Base-by-base conservation (phyloP, 1,284 basidiomycete genomes). In the Meira miltonrushii region DNA sequence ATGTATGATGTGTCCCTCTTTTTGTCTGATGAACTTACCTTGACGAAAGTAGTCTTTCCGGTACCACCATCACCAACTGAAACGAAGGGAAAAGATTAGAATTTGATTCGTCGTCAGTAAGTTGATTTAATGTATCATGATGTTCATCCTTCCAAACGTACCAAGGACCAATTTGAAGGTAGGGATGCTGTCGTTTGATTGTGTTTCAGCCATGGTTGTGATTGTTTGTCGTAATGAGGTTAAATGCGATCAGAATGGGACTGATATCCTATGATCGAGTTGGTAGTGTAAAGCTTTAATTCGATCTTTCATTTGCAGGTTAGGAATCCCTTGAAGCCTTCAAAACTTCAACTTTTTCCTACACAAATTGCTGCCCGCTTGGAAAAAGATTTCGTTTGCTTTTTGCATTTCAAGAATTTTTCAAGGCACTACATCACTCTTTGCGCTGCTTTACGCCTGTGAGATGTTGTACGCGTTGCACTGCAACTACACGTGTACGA, bases 161-260 rank as follows among this genome's bases (percentile, higher is more conserved):
- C 90, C 90, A 72, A 95, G 90, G 67, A 98, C 94, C 80, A 99
- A 90, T 84, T 99, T 98, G 86, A 98, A 99, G 65, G 92, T 92
- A 55, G 95, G 92, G 71, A 92, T 83, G 66, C 81, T 54, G 44
- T 67, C 33, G 19, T 38, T 53, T 6, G 61, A 39, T 21, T 50
- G 54, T 13, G 60, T 55, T 37, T 65, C 66, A n/a, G 67, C 40
- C 66, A 68, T 68, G 33, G 8, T 65, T 43, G 40, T 19, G 10
- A 43, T 43, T 43, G 13, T 43, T 43, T 43, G 19, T 10, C 10
- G 39, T n/a, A 40, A n/a, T 15, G 19, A 15, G 19, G 40, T 15
- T 15, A 43, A 15, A 43, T 43, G 11, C 13, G 19, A 19, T 43
- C 40, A 43, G 10, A 15, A 11, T 19, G 40, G 6, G 10, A 19